Evolutionary conservation across 129 eudicot species (phyloP).

Genomic region (Tanacetum coccineum): DNA sequence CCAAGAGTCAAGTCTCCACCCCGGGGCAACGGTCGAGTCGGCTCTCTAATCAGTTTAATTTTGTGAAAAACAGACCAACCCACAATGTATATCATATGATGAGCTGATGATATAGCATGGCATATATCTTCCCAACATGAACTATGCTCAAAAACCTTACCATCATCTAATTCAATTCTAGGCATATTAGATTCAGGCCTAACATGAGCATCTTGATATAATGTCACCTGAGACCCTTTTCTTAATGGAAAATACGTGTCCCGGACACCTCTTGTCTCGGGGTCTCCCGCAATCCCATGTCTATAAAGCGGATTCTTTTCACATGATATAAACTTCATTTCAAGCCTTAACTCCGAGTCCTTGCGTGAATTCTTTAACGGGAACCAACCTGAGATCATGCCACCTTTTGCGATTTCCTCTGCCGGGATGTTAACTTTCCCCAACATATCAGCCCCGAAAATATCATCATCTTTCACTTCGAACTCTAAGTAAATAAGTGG

Average conservation of each 20-base stretch:
- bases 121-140: constrained; percentile 91
- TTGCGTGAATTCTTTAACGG: constrained; percentile 60
- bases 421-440: constrained; percentile 58
- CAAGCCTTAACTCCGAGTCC: constrained; percentile 36
- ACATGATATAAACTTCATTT: constrained; percentile 52
- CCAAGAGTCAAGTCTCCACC: constrained; percentile 82
- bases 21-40: constrained; percentile 53
- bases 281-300: constrained; percentile 61
- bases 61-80: constrained; percentile 88
- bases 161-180: constrained; percentile 53
- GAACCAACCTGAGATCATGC: constrained; percentile 48
- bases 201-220: constrained; percentile 88
- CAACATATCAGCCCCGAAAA: constrained; percentile 63
- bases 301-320: constrained; percentile 41
- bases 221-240: constrained; percentile 61
- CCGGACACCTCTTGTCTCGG: constrained; percentile 39
- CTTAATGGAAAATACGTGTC: constrained; percentile 73
- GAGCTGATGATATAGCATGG: constrained; percentile 77
- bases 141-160: constrained; percentile 40
- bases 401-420: constrained; percentile 39
- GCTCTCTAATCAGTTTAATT: constrained; percentile 71
- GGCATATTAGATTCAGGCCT: constrained; percentile 44
- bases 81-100: constrained; percentile 69
- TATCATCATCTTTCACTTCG: constrained; percentile 70
- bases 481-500: constrained; percentile 45